phyloP scores from a whole-genome alignment of 2,329 filamentous ascomycete genomes.

The Colletotrichum liaoningense region DNA sequence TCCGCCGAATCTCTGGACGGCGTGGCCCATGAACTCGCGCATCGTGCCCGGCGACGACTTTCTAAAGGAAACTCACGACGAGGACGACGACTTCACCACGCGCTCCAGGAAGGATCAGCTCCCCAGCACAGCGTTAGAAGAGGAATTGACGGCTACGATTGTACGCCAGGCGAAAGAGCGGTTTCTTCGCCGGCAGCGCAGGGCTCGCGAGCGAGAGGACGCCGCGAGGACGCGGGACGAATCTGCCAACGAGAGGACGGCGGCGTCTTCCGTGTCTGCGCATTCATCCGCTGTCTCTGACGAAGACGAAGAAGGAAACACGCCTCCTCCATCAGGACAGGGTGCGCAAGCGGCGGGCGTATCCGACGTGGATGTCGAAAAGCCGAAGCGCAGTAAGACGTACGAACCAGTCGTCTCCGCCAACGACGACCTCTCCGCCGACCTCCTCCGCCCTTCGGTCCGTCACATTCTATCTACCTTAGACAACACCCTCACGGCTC shows the following conservation, averaged over 20 bases:
- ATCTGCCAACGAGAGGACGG: background rate
- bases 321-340: background rate
- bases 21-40: conserved; percentile 80
- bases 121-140: conserved; percentile 74
- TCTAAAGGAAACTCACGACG: conserved; percentile 55
- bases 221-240: background rate
- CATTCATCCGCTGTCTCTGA: background rate
- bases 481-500: conserved; percentile 74
- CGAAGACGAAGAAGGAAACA: background rate
- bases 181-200: conserved; percentile 58
- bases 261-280: conserved; percentile 5
- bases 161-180: conserved; percentile 75
- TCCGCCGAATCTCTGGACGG: conserved; percentile 77
- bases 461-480: conserved; percentile 77
- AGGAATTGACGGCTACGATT: conserved; percentile 75
- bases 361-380: background rate
- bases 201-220: background rate
- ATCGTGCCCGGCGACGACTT: conserved; percentile 71
- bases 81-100: conserved; percentile 63
- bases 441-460: conserved; percentile 74
- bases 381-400: conserved; percentile 34
- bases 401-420: conserved; percentile 68
- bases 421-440: conserved; percentile 76
- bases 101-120: conserved; percentile 54
- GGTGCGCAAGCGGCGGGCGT: background rate